These are phyloP conservation scores for Backusella macrospora DNA, from an alignment of 192 early-diverging fungal species.

Conservation along the genomic window DNA sequence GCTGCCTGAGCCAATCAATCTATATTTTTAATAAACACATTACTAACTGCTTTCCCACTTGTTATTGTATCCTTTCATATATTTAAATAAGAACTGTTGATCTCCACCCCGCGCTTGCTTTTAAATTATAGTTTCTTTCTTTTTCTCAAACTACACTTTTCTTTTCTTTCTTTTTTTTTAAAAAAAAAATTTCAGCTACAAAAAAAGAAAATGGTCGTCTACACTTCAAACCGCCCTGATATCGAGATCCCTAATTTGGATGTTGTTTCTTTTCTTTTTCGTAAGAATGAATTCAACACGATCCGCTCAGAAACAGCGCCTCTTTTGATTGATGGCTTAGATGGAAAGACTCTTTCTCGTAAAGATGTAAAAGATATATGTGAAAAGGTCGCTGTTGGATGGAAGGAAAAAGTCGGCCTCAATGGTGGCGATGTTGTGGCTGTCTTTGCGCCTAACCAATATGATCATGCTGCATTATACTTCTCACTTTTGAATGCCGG, in stretches of 20 bases:
- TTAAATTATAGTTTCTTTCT: neutral
- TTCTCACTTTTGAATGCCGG: slow-evolving; percentile 60
- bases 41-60: slow-evolving; percentile 14
- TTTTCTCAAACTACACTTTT: neutral
- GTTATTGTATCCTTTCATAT: neutral
- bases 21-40: neutral
- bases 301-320: slow-evolving; percentile 26
- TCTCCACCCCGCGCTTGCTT: neutral
- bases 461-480: slow-evolving; percentile 66
- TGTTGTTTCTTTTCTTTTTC: neutral
- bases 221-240: neutral
- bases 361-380: slow-evolving; percentile 46
- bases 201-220: neutral
- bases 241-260: neutral
- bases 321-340: slow-evolving; percentile 57
- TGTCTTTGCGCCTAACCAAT: slow-evolving; percentile 70
- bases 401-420: slow-evolving; percentile 54
- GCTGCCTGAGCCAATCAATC: neutral
- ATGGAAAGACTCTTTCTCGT: slow-evolving; percentile 49
- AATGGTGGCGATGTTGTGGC: slow-evolving; percentile 70
- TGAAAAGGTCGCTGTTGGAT: slow-evolving; percentile 52
- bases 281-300: neutral
- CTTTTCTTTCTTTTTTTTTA: neutral
- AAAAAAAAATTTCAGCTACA: neutral
- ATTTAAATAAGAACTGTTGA: neutral